Percentiles rank a stretch among this genome's conserved stretches.
Evolutionary conservation across 208 protist genomes (phyloP).

Genomic region (Trypanosoma conorhini): DNA sequence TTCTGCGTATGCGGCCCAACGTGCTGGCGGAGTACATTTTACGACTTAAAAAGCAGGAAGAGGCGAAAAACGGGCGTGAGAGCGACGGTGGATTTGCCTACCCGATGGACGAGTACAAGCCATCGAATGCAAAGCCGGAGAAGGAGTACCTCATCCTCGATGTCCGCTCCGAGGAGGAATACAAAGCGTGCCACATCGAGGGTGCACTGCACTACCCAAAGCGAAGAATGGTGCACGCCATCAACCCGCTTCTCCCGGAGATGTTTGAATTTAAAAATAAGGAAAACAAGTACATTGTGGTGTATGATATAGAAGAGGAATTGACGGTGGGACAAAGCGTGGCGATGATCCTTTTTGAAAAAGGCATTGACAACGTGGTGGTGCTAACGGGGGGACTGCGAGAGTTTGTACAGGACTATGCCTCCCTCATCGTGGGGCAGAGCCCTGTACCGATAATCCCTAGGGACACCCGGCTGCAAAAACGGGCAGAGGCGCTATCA

Average conservation of each 20-base stretch:
- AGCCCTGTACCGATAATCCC: constrained; percentile 70
- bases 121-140: constrained; percentile 2
- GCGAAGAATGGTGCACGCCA: constrained; percentile 72
- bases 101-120: constrained; percentile 86
- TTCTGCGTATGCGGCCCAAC: constrained; percentile 60
- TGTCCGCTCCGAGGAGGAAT: constrained; percentile 74
- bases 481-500: constrained; percentile 65
- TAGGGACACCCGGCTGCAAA: constrained; percentile 64
- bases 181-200: constrained; percentile 77
- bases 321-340: constrained; percentile 40
- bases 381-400: constrained; percentile 79
- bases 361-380: constrained; percentile 87
- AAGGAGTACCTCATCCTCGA: constrained; percentile 79
- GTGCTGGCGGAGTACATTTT: constrained; percentile 49
- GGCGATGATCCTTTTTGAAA: constrained; percentile 76
- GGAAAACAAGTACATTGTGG: constrained; percentile 70
- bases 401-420: constrained; percentile 86
- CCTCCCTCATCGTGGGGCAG: constrained; percentile 47
- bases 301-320: constrained; percentile 91
- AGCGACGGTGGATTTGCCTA: constrained; percentile 77
- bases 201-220: constrained; percentile 83
- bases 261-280: constrained; percentile 92
- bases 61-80: constrained; percentile 13
- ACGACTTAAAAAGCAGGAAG: constrained; percentile 23
- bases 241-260: constrained; percentile 75